A percentile compares a stretch with the other conserved stretches of the same genome.
These are phyloP conservation scores for Ceratocystis eucalypticola DNA, from an alignment of 2,329 filamentous ascomycete species.

Conservation along the genomic window DNA sequence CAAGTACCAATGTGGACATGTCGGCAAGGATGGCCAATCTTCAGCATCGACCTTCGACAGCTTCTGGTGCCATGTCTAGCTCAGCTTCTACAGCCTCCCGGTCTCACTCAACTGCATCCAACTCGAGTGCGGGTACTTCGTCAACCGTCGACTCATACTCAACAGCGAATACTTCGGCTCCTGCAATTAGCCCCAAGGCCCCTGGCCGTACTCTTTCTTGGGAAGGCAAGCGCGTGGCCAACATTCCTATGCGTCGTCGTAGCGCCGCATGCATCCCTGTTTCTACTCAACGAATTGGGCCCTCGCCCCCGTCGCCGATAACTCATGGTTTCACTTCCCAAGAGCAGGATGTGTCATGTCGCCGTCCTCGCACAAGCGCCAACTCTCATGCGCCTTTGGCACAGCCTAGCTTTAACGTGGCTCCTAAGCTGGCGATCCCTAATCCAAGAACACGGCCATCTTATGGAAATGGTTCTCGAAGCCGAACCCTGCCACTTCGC, in stretches of 20 bases:
- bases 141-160: constrained; percentile 14
- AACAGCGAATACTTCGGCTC: constrained; percentile 13
- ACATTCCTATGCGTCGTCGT: constrained; percentile 3
- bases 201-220: constrained; percentile 4
- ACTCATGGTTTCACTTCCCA: neutral
- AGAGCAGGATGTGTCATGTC: neutral
- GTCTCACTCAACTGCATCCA: constrained; percentile 18
- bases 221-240: neutral
- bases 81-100: constrained; percentile 13
- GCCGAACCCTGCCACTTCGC: constrained; percentile 9
- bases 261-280: neutral
- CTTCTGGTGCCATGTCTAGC: constrained; percentile 10
- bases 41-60: constrained; percentile 12
- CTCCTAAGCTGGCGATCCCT: neutral
- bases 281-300: neutral
- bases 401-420: constrained; percentile 2
- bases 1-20: constrained; percentile 1
- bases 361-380: constrained; percentile 5
- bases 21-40: neutral
- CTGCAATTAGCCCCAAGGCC: constrained; percentile 2
- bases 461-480: neutral
- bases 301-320: constrained; percentile 4
- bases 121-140: constrained; percentile 12
- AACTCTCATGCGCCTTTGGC: neutral
- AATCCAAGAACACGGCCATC: constrained; percentile 5